Percentiles rank a stretch among this genome's conserved stretches.
Conservation (phyloP, 129 eudicot genomes). For the Helianthus tuberosus region DNA sequence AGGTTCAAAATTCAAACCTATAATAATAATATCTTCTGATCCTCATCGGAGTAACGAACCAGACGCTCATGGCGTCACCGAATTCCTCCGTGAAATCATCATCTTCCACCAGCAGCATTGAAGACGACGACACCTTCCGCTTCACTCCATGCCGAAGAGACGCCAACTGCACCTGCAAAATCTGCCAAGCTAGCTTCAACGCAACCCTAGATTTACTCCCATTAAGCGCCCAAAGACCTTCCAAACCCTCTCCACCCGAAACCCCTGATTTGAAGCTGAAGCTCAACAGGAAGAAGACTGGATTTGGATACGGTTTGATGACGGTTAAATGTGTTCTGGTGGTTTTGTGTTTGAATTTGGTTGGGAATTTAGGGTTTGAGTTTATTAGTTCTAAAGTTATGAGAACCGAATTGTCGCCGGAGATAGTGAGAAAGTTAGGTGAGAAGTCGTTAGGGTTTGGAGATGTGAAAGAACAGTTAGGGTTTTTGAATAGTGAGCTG, state of each 20-base stretch:
- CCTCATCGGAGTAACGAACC: neutral
- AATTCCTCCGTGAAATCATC: constrained; percentile 55
- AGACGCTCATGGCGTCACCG: constrained; percentile 49
- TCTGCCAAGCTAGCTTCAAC: constrained; percentile 70
- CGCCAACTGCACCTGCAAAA: constrained; percentile 74
- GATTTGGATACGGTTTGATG: constrained; percentile 23
- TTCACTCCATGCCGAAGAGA: constrained; percentile 74
- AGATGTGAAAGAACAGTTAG: constrained; percentile 47
- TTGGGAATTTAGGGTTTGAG: constrained; percentile 46
- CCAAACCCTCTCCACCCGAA: constrained; percentile 43
- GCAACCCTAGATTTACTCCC: constrained; percentile 81
- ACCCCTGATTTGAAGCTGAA: constrained; percentile 43
- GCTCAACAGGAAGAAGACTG: constrained; percentile 19
- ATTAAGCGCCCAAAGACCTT: constrained; percentile 37
- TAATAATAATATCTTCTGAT: neutral
- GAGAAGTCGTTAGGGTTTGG: constrained; percentile 42
- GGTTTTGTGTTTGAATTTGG: constrained; percentile 40
- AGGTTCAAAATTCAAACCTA: constrained; percentile 25
- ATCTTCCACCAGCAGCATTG: constrained; percentile 5
- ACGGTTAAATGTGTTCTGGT: constrained; percentile 39
- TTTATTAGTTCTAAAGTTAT: constrained; percentile 36
- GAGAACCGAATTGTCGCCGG: constrained; percentile 43
- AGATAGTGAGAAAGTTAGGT: constrained; percentile 48
- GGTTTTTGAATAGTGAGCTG: constrained; percentile 49
- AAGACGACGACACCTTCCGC: constrained; percentile 47